Evolutionary conservation across 2,329 filamentous ascomycete genomes (phyloP).

Genomic region (Triangularia verruculosa): DNA sequence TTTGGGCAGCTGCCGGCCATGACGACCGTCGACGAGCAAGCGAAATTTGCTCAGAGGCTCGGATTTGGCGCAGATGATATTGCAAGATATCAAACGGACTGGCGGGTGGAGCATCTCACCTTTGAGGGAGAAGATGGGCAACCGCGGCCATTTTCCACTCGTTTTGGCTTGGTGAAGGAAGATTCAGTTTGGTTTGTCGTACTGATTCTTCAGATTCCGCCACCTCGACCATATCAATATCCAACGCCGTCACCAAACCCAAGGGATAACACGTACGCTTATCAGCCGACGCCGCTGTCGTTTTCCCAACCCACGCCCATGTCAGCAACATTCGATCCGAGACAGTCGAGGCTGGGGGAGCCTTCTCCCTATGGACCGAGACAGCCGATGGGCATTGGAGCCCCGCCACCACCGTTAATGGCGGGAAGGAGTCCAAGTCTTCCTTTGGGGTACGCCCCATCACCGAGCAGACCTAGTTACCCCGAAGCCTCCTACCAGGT

Average conservation of each 20-base stretch:
- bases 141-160: constrained; percentile 47
- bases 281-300: constrained; percentile 37
- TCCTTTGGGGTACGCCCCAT: constrained; percentile 45
- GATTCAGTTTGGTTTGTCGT: constrained; percentile 63
- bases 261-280: constrained; percentile 43
- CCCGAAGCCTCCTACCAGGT: constrained; percentile 48
- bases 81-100: constrained; percentile 49
- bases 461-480: constrained; percentile 46
- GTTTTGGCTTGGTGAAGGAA: constrained; percentile 56
- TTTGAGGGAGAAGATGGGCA: constrained; percentile 54
- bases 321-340: constrained; percentile 47
- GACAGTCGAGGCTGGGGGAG: constrained; percentile 40
- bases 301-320: constrained; percentile 46
- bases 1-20: constrained; percentile 64
- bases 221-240: constrained; percentile 40
- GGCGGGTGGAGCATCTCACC: constrained; percentile 51
- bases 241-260: constrained; percentile 45
- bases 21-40: constrained; percentile 52
- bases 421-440: constrained; percentile 42
- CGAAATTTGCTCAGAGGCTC: constrained; percentile 53
- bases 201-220: constrained; percentile 40
- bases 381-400: constrained; percentile 27
- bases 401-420: constrained; percentile 33
- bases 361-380: constrained; percentile 27
- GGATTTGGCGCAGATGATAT: constrained; percentile 54